phyloP scores from a whole-genome alignment of 495 filamentous ascomycete genomes.

The Penicillium cosmopolitanum region DNA sequence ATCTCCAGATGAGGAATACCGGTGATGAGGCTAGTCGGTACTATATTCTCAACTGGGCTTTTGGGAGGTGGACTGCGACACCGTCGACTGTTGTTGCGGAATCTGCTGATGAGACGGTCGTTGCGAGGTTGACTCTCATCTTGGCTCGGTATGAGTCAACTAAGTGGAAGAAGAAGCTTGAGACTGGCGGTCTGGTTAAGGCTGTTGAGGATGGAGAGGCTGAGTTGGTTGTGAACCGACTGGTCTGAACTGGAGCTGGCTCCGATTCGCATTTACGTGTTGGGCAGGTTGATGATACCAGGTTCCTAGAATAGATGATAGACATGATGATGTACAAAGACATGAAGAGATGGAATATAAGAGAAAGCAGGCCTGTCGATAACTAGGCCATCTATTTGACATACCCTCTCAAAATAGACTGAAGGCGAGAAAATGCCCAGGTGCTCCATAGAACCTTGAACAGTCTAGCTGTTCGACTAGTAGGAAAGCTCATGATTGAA shows the following conservation, averaged over 20 bases:
- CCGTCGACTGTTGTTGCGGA: conserved; percentile 50
- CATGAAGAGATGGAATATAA: background rate
- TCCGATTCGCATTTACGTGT: background rate
- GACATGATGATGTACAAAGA: conserved; percentile 4
- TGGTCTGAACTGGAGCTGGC: conserved; percentile 28
- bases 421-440: no score
- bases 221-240: conserved; percentile 42
- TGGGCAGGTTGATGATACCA: background rate
- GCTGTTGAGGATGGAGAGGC: conserved; percentile 31
- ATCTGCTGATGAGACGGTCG: conserved; percentile 44
- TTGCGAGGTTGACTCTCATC: conserved; percentile 81
- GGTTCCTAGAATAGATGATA: conserved; percentile 2
- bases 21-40: conserved; percentile 20
- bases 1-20: conserved; percentile 20
- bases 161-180: conserved; percentile 87
- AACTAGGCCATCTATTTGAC: no score
- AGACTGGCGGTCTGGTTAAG: conserved; percentile 62
- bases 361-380: background rate
- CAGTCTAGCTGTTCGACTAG: no score
- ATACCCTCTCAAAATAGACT: no score
- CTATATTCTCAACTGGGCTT: conserved; percentile 97
- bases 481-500: background rate
- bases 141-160: conserved; percentile 80
- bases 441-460: no score
- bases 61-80: conserved; percentile 92